Evolutionary conservation across 2,329 filamentous ascomycete genomes (phyloP).

Genomic region (Fusarium incarnatum): DNA sequence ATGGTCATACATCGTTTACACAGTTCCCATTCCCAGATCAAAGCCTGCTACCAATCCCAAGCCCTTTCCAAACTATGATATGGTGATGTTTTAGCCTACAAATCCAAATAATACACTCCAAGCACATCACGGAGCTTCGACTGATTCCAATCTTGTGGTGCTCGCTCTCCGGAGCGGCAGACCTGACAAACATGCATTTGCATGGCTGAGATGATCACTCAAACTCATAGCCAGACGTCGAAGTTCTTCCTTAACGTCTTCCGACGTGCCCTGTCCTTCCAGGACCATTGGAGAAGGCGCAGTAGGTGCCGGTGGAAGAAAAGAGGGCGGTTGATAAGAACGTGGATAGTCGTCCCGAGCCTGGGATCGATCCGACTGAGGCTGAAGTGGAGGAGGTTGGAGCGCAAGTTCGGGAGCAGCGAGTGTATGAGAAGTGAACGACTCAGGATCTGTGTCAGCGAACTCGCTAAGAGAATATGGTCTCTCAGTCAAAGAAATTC

Average conservation of each 20-base stretch:
- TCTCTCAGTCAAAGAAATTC: constrained; percentile 37
- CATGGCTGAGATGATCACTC: constrained; percentile 60
- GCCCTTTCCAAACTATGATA: background rate
- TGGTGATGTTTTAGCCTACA: background rate
- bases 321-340: constrained; percentile 29
- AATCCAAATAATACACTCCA: background rate
- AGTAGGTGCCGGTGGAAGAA: constrained; percentile 53
- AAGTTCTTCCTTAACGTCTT: constrained; percentile 64
- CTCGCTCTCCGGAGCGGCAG: constrained; percentile 54
- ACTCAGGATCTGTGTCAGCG: constrained; percentile 56
- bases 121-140: constrained; percentile 37
- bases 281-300: constrained; percentile 65
- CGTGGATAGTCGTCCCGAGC: constrained; percentile 31
- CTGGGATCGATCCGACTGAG: constrained; percentile 38
- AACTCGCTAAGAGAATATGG: constrained; percentile 57
- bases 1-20: constrained; percentile 20
- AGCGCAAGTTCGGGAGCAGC: constrained; percentile 41
- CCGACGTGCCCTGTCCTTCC: constrained; percentile 64
- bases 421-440: constrained; percentile 50
- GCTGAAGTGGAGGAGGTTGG: constrained; percentile 38
- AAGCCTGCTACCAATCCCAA: background rate
- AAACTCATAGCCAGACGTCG: constrained; percentile 63
- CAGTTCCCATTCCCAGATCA: background rate
- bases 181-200: constrained; percentile 58
- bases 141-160: constrained; percentile 46